A percentile compares a stretch with the other conserved stretches of the same genome.
phyloP scores from a whole-genome alignment of 2,329 filamentous ascomycete genomes.

The Sporothrix inflata region DNA sequence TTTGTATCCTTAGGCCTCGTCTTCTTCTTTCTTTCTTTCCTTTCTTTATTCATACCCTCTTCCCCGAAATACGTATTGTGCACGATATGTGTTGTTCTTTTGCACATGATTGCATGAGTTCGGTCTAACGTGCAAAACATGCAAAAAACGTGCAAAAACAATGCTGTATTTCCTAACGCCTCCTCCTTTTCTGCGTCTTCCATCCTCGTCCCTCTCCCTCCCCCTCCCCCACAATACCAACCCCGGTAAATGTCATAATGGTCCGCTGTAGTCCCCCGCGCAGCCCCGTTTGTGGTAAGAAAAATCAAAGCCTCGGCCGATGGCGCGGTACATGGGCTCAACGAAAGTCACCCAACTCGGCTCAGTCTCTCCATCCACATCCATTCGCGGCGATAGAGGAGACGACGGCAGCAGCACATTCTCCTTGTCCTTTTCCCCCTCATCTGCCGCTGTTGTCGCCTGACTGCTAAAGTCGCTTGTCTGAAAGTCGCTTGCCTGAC shows the following conservation, averaged over 20 bases:
- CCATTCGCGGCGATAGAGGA: not conserved
- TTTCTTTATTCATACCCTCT: not conserved
- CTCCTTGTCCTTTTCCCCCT: not conserved
- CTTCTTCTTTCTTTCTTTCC: not conserved
- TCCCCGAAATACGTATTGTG: not conserved
- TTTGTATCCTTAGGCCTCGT: too few species aligned
- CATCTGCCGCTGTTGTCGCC: not conserved
- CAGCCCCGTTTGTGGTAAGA: not conserved
- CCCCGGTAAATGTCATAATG: constrained; percentile 10
- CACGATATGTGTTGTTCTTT: not conserved
- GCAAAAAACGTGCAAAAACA: not conserved
- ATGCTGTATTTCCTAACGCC: not conserved
- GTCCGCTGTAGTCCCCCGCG: not conserved
- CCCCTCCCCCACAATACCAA: not conserved
- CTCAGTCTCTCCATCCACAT: not conserved
- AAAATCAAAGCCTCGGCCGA: constrained; percentile 20
- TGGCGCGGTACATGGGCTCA: constrained; percentile 2
- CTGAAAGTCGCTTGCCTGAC: not conserved
- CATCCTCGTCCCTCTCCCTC: not conserved
- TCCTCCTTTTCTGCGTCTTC: not conserved
- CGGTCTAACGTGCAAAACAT: not conserved
- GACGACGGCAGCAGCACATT: not conserved
- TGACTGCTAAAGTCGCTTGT: constrained; percentile 1
- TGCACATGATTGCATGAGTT: not conserved
- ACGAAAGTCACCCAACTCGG: not conserved